Evolutionary conservation across 2,329 filamentous ascomycete genomes (phyloP), one percentile per base, ranked within the genome.

Genomic region (Arthrobotrys musiformis): DNA sequence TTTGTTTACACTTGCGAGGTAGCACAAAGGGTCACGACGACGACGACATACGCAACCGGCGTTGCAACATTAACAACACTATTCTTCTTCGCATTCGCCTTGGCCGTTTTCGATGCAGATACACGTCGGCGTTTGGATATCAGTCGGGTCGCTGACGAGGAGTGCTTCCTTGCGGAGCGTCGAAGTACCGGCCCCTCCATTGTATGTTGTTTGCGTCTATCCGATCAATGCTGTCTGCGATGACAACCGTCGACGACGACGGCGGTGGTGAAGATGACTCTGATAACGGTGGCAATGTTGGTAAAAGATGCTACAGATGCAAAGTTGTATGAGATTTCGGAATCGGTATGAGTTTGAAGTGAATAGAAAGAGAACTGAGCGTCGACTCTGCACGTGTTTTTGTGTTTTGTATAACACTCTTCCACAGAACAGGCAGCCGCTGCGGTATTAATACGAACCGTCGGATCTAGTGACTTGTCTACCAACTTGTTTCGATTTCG

Each of bases 111-210:
- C 28, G 56, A 42, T 7, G 58, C 63, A n/a, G 61, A 66, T 15
- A 30, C 60, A 24, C 40, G 24, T 35, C 44, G 17, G 22, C 69
- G 69, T 13, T 48, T 40, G 37, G 40, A 58, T 35, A 44, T 46
- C 9, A 37, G 22, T 19, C 35, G 52, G 30, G 54, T 24, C 8
- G 61, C 17, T 11, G 52, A 66, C 26, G 62, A 44, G 24, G 56
- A 33, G 19, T 52, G 62, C 44, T 63, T 75, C 56, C 70, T 75
- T 19, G 40, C 63, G 33, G 70, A 75, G n/a, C 70, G 70, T 40
- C 70, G 70, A 4, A 63, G 54, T 30, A 63, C 63, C 4, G 54
- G 56, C n/a, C 63, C 58, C 11, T 68, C 56, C 63, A 75, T 70
- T 22, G 26, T 40, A 15, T 17, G 35, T 33, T 4, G 26, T 13